Evolutionary conservation across 495 filamentous ascomycete genomes (phyloP), one percentile per base, ranked within the genome.

Genomic region (Thozetella sp.): DNA sequence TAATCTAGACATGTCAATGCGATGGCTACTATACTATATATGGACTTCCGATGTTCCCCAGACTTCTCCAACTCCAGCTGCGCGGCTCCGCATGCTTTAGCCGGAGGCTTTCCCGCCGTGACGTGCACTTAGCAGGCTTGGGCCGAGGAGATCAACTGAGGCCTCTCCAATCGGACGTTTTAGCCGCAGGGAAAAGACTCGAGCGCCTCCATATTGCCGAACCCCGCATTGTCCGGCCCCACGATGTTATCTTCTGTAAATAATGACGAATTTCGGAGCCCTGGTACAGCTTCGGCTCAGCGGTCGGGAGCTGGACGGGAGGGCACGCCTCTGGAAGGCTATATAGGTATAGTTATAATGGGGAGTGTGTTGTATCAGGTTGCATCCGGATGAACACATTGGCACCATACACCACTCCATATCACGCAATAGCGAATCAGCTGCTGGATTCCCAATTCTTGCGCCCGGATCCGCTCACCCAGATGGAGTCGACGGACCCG

Each of bases 141-240:
- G 50, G 50, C 22, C 50, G 15, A 22, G 50, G 25, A 51, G 9
- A 51, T n/a, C 22, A 6, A 9, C 13, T 53, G 56, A 53, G 40
- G 3, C 19, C 30, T 30, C 17, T 9, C 55, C 55, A 50, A 56
- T 22, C 30, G 22, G 23, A 25, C 22, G 15, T 22, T 52, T 52
- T 52, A 58, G 56, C 56, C 56, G 48, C 48, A 9, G 56, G 17
- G 17, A 53, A 53, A 52, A 58, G 23, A 25, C 27, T 27, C 17
- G 23, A 53, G 23, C 56, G 34, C n/a, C 10, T 51, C 24, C 25
- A 53, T 37, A 54, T 50, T 22, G 40, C 20, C 30, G 30, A 45
- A 54, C n/a, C n/a, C n/a, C n/a, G n/a, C n/a, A n/a, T n/a, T n/a
- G n/a, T n/a, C n/a, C n/a, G n/a, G n/a, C n/a, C n/a, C n/a, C n/a